A percentile compares a stretch with the other conserved stretches of the same genome.
Evolutionary conservation across 108 stramenopile species (phyloP).

Genomic region (Cyclotella sp.): DNA sequence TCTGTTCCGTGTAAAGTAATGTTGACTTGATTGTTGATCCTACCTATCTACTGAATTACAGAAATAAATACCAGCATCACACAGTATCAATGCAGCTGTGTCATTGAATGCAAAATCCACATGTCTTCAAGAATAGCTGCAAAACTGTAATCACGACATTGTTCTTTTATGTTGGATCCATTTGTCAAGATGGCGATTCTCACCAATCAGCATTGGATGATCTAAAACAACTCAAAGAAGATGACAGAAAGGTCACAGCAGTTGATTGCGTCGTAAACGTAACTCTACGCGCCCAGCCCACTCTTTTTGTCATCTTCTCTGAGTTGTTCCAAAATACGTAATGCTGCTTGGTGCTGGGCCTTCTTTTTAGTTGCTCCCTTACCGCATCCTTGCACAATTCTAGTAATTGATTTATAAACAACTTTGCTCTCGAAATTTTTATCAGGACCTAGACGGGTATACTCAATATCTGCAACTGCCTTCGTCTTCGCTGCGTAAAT

Average conservation of each 20-base stretch:
- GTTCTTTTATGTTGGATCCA: too few relatives aligned
- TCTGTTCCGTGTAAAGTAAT: neutral
- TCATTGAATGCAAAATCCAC: too few relatives aligned
- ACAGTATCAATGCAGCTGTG: too few relatives aligned
- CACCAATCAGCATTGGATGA: too few relatives aligned
- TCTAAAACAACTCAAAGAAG: too few relatives aligned
- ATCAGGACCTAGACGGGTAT: slow-evolving; percentile 14
- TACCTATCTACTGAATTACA: neutral
- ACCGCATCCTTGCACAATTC: slow-evolving; percentile 23
- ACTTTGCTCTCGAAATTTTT: slow-evolving; percentile 26
- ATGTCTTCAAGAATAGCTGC: too few relatives aligned
- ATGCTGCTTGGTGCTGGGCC: slow-evolving; percentile 30
- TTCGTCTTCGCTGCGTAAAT: slow-evolving; percentile 47
- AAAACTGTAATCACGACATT: too few relatives aligned
- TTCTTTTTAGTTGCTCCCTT: slow-evolving; percentile 34
- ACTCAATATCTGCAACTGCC: slow-evolving; percentile 26
- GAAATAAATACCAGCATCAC: too few relatives aligned
- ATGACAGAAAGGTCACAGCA: neutral
- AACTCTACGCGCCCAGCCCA: neutral
- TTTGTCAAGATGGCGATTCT: too few relatives aligned
- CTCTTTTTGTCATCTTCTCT: slow-evolving; percentile 15
- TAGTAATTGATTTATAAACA: slow-evolving; percentile 15
- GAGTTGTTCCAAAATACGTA: slow-evolving; percentile 28
- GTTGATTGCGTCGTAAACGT: neutral
- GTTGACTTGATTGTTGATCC: neutral